Base-by-base conservation (phyloP, 1,284 basidiomycete genomes). In the Volvariella volvacea region DNA sequence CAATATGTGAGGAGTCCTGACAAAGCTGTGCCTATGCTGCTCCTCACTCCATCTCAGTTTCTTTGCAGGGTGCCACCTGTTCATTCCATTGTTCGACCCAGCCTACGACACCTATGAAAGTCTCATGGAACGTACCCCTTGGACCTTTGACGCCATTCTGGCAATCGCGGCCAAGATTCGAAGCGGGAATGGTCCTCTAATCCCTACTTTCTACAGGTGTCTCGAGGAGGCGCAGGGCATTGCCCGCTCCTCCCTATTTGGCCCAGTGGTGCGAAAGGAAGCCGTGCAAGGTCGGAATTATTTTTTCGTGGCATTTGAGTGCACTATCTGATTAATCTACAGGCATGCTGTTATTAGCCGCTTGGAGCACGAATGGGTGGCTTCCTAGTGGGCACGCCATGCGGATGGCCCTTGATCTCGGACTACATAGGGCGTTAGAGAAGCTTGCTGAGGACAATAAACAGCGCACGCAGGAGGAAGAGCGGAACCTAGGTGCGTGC, bases 281-380 rank as follows among this genome's bases (percentile, higher is more conserved):
- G 92, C 92, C 28, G 92, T 95, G 20, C 91, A 93, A 78, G 87
- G 85, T 78, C 48, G 50, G 63, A 56, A 28, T 28, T 44, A 48
- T 41, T 45, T 45, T 45, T 43, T 46, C 37, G 36, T 48, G 43
- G 38, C 53, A 51, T 49, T 43, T 32, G 47, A 43, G 53, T 52
- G 46, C 52, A 46, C 17, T 49, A 42, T 41, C 22, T 14, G 16
- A 40, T 34, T 41, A 19, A 41, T 54, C 44, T 30, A 32, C 50
- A 83, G 91, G 91, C 6, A 93, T 94, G 88, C 67, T 95, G 3
- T 73, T 96, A 36, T 71, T 96, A 43, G 88, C 91, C 28, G 88
- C 92, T 1, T 95, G 92, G 88, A 91, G 86, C 59, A 92, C 92
- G 39, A 92, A 92, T 52, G 91, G 90, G 0, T 95, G 92, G 92